Evolutionary conservation across 2,329 filamentous ascomycete genomes (phyloP).

Genomic region (Cladorrhinum sp.): DNA sequence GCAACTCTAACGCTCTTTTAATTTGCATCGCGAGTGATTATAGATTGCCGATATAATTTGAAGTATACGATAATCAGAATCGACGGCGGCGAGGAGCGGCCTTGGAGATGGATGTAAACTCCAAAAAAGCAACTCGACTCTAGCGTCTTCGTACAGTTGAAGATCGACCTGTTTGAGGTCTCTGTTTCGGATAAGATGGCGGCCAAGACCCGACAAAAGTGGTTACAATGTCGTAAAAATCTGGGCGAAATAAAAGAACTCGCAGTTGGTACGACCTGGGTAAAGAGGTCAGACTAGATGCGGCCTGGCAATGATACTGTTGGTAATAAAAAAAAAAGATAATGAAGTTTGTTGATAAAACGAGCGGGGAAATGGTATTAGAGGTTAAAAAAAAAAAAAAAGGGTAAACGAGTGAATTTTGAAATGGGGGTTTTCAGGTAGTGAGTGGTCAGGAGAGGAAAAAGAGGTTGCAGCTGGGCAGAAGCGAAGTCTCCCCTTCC

Average conservation of each 20-base stretch:
- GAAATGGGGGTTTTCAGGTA: slow-evolving; percentile 2
- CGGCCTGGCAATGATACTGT: neutral
- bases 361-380: slow-evolving; percentile 21
- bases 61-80: neutral
- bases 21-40: slow-evolving; percentile 45
- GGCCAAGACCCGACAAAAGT: slow-evolving; percentile 7
- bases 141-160: neutral
- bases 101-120: neutral
- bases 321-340: neutral
- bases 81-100: neutral
- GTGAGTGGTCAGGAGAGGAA: slow-evolving; percentile 1
- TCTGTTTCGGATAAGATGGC: slow-evolving; percentile 6
- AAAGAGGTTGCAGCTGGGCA: slow-evolving; percentile 6
- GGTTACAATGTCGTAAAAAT: slow-evolving; percentile 7
- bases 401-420: slow-evolving; percentile 22
- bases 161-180: neutral
- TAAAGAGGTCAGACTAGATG: neutral
- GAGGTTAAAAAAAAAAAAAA: slow-evolving; percentile 14
- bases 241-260: slow-evolving; percentile 2
- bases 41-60: neutral
- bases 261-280: neutral
- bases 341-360: slow-evolving; percentile 15
- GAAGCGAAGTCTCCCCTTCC: slow-evolving; percentile 7
- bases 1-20: slow-evolving; percentile 43
- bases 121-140: neutral